Percentiles rank a stretch among this genome's conserved stretches.
Conservation (phyloP, 306 rosid genomes). For the Vigna unguiculata region DNA sequence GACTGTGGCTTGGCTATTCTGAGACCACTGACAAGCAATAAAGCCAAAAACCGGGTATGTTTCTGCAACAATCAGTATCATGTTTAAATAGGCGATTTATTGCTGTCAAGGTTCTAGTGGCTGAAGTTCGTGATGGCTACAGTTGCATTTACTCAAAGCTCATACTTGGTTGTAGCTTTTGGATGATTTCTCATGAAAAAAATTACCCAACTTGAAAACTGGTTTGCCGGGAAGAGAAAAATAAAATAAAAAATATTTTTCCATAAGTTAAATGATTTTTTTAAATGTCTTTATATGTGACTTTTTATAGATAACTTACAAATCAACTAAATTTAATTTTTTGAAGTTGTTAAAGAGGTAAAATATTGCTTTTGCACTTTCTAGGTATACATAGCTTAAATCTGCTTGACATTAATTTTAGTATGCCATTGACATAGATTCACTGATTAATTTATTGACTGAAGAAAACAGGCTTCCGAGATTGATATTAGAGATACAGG, state of each 20-base stretch:
- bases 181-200: not conserved
- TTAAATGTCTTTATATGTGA: too few species aligned
- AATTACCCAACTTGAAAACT: not conserved
- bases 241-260: too few species aligned
- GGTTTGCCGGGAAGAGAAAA: too few species aligned
- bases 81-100: constrained; percentile 1
- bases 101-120: not conserved
- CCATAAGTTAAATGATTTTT: too few species aligned
- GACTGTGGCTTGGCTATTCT: constrained; percentile 79
- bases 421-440: not conserved
- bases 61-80: constrained; percentile 20
- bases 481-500: constrained; percentile 69
- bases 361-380: not conserved
- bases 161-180: constrained; percentile 17
- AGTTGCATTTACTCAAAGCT: not conserved
- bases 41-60: constrained; percentile 61
- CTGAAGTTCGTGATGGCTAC: not conserved
- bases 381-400: not conserved
- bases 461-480: constrained; percentile 78
- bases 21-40: constrained; percentile 71
- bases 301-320: too few species aligned
- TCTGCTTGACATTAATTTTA: not conserved
- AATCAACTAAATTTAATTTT: too few species aligned
- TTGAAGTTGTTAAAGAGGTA: too few species aligned
- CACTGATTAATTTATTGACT: constrained; percentile 21